A percentile compares a stretch with the other conserved stretches of the same genome.
phyloP scores from a whole-genome alignment of 1,139 yeast genomes.

The Taiozyma sp. region DNA sequence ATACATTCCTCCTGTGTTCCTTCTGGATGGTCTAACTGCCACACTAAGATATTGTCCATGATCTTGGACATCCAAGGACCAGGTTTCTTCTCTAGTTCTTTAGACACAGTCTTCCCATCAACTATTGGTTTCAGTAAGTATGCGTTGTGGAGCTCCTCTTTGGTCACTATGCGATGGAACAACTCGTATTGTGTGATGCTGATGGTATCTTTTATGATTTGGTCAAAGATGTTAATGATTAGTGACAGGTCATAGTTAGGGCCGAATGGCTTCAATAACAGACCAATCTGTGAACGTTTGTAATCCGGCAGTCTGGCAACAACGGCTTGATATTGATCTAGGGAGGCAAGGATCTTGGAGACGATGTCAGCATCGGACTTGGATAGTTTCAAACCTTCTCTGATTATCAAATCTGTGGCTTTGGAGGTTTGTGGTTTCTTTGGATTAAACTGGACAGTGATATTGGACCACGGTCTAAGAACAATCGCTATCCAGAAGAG shows the following conservation, averaged over 20 bases:
- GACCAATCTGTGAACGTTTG: constrained; percentile 58
- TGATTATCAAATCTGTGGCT: constrained; percentile 44
- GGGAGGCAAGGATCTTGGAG: constrained; percentile 34
- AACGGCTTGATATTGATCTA: constrained; percentile 25
- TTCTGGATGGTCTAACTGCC: constrained; percentile 75
- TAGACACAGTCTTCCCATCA: constrained; percentile 65
- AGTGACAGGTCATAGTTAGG: constrained; percentile 45
- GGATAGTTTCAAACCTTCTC: constrained; percentile 70
- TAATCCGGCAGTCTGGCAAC: constrained; percentile 18
- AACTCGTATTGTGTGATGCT: constrained; percentile 30
- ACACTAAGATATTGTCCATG: constrained; percentile 49
- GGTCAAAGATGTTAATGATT: constrained; percentile 24
- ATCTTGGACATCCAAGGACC: constrained; percentile 80
- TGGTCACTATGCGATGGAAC: constrained; percentile 28
- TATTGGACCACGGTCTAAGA: constrained; percentile 44
- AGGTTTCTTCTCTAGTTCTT: constrained; percentile 52
- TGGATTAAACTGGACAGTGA: constrained; percentile 35
- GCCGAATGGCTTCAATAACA: constrained; percentile 50
- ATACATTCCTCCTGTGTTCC: constrained; percentile 51
- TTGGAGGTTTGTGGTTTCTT: constrained; percentile 24
- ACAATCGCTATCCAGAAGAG: constrained; percentile 45
- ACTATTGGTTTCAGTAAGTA: constrained; percentile 48
- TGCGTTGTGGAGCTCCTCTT: constrained; percentile 35
- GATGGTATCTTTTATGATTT: constrained; percentile 6
- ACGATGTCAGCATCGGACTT: constrained; percentile 51